Conservation (phyloP, 73 alveolate genomes). For the Effrenium voratum region DNA sequence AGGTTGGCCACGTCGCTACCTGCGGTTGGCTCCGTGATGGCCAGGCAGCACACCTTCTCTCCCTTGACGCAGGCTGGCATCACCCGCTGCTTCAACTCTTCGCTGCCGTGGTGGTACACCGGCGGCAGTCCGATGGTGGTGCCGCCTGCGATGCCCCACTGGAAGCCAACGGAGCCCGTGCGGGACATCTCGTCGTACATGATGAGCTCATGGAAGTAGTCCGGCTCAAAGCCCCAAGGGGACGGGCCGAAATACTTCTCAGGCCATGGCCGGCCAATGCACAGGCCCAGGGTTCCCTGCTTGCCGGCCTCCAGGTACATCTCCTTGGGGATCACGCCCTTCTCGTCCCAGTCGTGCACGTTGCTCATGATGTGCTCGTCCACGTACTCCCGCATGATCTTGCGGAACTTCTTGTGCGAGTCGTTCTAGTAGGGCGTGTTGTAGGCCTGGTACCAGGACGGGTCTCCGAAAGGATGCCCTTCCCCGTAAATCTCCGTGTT, state of each 20-base stretch:
- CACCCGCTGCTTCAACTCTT: conserved; percentile 54
- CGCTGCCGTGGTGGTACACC: conserved; percentile 69
- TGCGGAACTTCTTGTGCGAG: conserved; percentile 6
- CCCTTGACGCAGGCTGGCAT: conserved; percentile 77
- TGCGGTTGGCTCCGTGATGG: conserved; percentile 85
- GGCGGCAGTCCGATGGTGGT: conserved; percentile 72
- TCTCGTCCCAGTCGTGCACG: too few relatives aligned
- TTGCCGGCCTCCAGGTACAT: conserved; percentile 20
- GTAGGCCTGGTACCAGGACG: not conserved
- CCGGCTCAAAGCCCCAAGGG: conserved; percentile 16
- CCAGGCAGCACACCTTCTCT: conserved; percentile 32
- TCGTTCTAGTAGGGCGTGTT: conserved; percentile 26
- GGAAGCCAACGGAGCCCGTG: conserved; percentile 68
- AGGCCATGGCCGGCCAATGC: conserved; percentile 12
- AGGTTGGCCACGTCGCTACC: conserved; percentile 86
- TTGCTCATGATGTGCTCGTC: too few relatives aligned
- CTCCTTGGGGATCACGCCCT: too few relatives aligned
- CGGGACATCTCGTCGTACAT: conserved; percentile 53
- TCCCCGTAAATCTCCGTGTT: too few relatives aligned
- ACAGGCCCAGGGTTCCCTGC: conserved; percentile 20
- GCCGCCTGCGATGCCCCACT: conserved; percentile 52
- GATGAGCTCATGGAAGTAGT: conserved; percentile 21
- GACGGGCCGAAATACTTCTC: not conserved
- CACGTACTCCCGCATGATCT: conserved; percentile 12
- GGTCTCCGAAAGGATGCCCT: not conserved